A percentile compares a stretch with the other conserved stretches of the same genome.
Evolutionary conservation across 2,329 filamentous ascomycete genomes (phyloP).

Genomic region (Neoascochyta sp.): DNA sequence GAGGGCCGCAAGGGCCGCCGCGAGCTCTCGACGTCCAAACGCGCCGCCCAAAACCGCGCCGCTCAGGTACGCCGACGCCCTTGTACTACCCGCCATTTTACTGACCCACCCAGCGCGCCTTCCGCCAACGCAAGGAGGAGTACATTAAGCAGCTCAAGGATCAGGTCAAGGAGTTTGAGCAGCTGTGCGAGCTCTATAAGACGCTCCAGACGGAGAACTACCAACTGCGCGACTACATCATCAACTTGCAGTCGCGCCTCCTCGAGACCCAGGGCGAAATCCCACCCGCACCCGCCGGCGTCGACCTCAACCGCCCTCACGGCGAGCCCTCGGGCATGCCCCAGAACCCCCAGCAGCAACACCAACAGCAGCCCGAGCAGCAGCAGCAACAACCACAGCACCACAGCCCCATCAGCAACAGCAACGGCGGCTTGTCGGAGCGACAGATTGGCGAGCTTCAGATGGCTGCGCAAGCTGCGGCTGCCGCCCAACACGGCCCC

Average conservation of each 20-base stretch:
- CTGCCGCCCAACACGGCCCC: constrained; percentile 33
- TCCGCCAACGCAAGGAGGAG: constrained; percentile 93
- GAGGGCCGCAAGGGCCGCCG: constrained; percentile 66
- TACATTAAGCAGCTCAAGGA: constrained; percentile 98
- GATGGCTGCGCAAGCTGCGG: constrained; percentile 38
- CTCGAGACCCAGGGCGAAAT: constrained; percentile 80
- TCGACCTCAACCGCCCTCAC: constrained; percentile 63
- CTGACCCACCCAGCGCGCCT: constrained; percentile 67
- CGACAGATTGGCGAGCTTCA: constrained; percentile 38
- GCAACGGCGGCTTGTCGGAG: constrained; percentile 36
- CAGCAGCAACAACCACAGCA: constrained; percentile 21
- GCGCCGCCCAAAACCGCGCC: constrained; percentile 92
- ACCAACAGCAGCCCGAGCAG: constrained; percentile 13
- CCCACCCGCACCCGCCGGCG: constrained; percentile 75
- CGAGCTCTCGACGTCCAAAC: constrained; percentile 91
- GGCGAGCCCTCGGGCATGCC: constrained; percentile 24
- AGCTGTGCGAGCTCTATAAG: constrained; percentile 74
- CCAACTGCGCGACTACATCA: constrained; percentile 84
- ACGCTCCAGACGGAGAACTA: constrained; percentile 85
- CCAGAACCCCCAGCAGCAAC: constrained; percentile 17
- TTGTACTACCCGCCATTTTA: constrained; percentile 8
- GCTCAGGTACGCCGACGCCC: constrained; percentile 67
- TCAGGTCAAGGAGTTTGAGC: constrained; percentile 76
- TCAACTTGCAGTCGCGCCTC: constrained; percentile 81
- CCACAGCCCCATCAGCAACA: constrained; percentile 20